A percentile compares a stretch with the other conserved stretches of the same genome.
These are phyloP conservation scores for Trifolium repens DNA, from an alignment of 306 rosid genomes.

Conservation along the genomic window DNA sequence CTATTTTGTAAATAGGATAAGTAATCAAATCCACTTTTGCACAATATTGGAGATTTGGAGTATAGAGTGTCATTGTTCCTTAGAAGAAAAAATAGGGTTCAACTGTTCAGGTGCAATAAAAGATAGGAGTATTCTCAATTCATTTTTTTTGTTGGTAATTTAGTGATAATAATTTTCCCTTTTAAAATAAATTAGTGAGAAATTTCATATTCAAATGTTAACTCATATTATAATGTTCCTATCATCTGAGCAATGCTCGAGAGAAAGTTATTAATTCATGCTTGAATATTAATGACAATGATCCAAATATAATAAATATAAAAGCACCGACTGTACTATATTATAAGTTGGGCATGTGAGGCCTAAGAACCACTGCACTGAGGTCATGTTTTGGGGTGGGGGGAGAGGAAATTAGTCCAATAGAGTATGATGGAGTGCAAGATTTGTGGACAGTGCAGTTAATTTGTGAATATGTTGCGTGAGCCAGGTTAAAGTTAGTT, in stretches of 20 bases:
- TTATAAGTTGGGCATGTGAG: not conserved
- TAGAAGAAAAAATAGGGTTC: not conserved
- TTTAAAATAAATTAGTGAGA: no score
- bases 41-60: not conserved
- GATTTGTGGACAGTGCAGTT: not conserved
- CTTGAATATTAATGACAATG: not conserved
- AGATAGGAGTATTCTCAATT: no score
- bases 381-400: not conserved
- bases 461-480: slow-evolving; percentile 15
- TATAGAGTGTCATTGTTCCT: slow-evolving; percentile 19
- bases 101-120: slow-evolving; percentile 8
- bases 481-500: not conserved
- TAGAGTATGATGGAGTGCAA: slow-evolving; percentile 1
- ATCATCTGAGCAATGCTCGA: no score
- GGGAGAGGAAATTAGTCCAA: not conserved
- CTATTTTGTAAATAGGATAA: slow-evolving; percentile 3
- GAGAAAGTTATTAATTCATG: not conserved
- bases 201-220: no score
- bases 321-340: slow-evolving; percentile 26
- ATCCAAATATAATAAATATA: not conserved
- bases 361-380: slow-evolving; percentile 13
- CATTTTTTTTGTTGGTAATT: no score
- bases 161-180: no score
- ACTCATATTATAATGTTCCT: no score
- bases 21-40: slow-evolving; percentile 45